Evolutionary conservation across 495 filamentous ascomycete species (phyloP).

Genomic region (Annulohypoxylon bovei): DNA sequence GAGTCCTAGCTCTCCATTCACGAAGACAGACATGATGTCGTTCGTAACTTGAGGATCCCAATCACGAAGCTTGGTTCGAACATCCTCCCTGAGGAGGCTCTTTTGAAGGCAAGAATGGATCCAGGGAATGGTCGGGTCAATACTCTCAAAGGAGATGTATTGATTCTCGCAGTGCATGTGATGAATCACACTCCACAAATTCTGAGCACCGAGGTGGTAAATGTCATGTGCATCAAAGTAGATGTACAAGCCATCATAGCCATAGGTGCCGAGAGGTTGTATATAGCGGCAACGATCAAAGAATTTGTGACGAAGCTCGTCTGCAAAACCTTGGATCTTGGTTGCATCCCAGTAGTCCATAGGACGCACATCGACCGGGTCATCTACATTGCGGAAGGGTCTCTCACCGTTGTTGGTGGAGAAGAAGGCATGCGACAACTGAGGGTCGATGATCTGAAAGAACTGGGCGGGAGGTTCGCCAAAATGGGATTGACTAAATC

Average conservation of each 20-base stretch:
- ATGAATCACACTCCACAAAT: constrained; percentile 54
- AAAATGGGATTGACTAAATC: not conserved
- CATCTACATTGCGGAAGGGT: constrained; percentile 37
- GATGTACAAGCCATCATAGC: constrained; percentile 54
- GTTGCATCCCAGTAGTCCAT: constrained; percentile 33
- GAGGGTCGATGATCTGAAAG: constrained; percentile 42
- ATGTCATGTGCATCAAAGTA: constrained; percentile 65
- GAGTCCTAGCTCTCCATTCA: not conserved
- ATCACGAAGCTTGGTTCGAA: constrained; percentile 29
- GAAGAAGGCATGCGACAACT: constrained; percentile 45
- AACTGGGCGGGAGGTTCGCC: constrained; percentile 34
- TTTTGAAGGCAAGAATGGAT: not conserved
- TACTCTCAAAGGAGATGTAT: not conserved
- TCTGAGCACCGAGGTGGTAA: constrained; percentile 53
- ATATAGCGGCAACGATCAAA: constrained; percentile 47
- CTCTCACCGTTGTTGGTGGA: constrained; percentile 45
- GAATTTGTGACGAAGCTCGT: constrained; percentile 45
- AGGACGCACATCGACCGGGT: constrained; percentile 41
- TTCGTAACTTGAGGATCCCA: constrained; percentile 31
- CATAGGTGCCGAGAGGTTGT: constrained; percentile 2
- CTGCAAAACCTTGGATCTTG: constrained; percentile 44
- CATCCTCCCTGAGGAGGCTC: constrained; percentile 26
- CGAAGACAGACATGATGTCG: constrained; percentile 44
- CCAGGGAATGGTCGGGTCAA: not conserved
- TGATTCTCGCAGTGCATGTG: constrained; percentile 47